Conservation (phyloP, 352 stramenopile species). For the Lagenidium giganteum region DNA sequence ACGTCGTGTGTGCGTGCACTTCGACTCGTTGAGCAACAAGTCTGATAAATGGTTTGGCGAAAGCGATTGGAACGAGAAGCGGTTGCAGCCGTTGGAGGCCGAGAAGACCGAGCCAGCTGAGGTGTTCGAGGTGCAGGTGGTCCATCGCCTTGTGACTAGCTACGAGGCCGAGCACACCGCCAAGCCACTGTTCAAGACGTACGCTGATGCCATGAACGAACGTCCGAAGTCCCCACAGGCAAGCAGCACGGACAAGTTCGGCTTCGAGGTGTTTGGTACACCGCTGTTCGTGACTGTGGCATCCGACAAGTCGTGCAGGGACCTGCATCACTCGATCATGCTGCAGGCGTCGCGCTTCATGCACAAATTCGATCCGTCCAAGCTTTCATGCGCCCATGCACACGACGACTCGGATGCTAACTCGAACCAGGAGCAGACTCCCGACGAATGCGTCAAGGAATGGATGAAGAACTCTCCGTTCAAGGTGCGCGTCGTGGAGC, state of each 20-base stretch:
- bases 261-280: constrained; percentile 53
- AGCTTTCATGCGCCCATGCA: background rate
- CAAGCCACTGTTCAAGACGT: background rate
- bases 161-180: background rate
- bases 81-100: constrained; percentile 38
- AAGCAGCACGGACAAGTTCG: constrained; percentile 7
- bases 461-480: constrained; percentile 33
- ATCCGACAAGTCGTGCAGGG: constrained; percentile 50
- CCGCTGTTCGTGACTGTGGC: constrained; percentile 75
- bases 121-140: constrained; percentile 77
- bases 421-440: too few species aligned
- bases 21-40: constrained; percentile 64
- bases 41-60: constrained; percentile 70
- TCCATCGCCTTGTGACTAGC: constrained; percentile 39
- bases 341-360: constrained; percentile 65
- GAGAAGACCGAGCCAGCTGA: constrained; percentile 35
- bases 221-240: background rate
- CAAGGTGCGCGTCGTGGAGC: constrained; percentile 42
- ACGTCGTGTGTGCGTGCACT: constrained; percentile 50
- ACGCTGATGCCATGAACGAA: background rate
- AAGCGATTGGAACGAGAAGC: constrained; percentile 47
- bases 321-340: constrained; percentile 64
- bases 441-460: too few species aligned
- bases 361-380: constrained; percentile 6
- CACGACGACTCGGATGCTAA: too few species aligned